Evolutionary conservation across 495 filamentous ascomycete species (phyloP).

Genomic region (Trichoderma reesei): DNA sequence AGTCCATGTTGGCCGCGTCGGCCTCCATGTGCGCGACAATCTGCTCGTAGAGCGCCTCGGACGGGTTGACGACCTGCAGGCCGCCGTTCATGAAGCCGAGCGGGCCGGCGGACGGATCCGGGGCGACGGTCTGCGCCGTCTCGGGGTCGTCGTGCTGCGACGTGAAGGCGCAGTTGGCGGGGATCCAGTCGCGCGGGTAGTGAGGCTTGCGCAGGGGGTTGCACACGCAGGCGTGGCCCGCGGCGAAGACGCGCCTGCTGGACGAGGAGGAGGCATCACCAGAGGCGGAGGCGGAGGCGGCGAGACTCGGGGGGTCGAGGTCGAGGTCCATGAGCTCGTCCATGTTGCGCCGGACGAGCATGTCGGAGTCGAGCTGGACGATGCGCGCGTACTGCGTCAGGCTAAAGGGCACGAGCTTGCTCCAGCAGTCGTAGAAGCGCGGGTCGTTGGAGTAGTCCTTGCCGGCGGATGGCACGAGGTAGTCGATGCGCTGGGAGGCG

Average conservation of each 20-base stretch:
- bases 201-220: constrained; percentile 67
- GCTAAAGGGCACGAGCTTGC: constrained; percentile 68
- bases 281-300: neutral
- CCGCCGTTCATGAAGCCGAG: constrained; percentile 66
- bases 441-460: constrained; percentile 55
- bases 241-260: constrained; percentile 52
- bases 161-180: constrained; percentile 67
- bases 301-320: constrained; percentile 38
- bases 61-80: constrained; percentile 62
- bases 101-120: constrained; percentile 48
- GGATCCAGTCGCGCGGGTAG: constrained; percentile 66
- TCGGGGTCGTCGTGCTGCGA: constrained; percentile 42
- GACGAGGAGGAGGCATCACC: neutral
- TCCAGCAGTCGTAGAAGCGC: constrained; percentile 78
- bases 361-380: constrained; percentile 76
- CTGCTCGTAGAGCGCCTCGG: constrained; percentile 39
- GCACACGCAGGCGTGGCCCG: constrained; percentile 70
- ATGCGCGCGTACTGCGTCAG: constrained; percentile 62
- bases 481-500: constrained; percentile 47
- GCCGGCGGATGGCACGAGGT: constrained; percentile 46
- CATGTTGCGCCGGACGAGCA: constrained; percentile 70
- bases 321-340: constrained; percentile 74
- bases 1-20: constrained; percentile 47
- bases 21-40: constrained; percentile 43
- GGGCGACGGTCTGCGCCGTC: constrained; percentile 28